Percentiles rank a stretch among this genome's conserved stretches.
phyloP scores from a whole-genome alignment of 352 stramenopile species.

The Blastocystis sp. region DNA sequence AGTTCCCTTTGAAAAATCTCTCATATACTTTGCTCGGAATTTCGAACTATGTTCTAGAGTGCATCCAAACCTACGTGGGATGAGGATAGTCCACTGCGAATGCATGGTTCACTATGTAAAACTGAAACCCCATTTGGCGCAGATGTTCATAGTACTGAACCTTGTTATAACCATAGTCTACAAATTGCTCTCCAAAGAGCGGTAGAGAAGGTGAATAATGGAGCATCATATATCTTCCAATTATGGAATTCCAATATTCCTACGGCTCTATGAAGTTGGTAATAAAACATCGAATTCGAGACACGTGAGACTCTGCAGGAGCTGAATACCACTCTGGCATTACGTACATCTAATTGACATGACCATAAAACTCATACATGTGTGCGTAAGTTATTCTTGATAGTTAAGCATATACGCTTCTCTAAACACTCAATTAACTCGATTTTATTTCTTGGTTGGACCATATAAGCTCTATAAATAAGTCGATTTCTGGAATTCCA shows the following conservation, averaged over 20 bases:
- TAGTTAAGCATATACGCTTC: background rate
- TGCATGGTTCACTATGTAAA: slow-evolving; percentile 59
- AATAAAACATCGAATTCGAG: slow-evolving; percentile 38
- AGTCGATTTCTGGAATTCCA: background rate
- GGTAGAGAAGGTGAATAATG: background rate
- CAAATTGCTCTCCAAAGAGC: background rate
- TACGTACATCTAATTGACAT: slow-evolving; percentile 4
- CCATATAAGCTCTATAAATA: background rate
- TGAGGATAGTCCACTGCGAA: slow-evolving; percentile 51
- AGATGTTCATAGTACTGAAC: slow-evolving; percentile 51
- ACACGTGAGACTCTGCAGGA: background rate
- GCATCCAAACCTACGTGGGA: background rate
- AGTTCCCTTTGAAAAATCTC: background rate
- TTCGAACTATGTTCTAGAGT: background rate
- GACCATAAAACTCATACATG: background rate
- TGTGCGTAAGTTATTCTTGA: background rate
- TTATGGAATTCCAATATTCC: background rate
- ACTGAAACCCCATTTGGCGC: slow-evolving; percentile 52
- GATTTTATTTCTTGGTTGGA: slow-evolving; percentile 12
- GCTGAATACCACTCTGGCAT: slow-evolving; percentile 45
- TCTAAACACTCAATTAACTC: slow-evolving; percentile 33
- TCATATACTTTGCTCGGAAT: background rate
- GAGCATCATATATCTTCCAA: slow-evolving; percentile 6
- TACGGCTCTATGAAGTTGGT: slow-evolving; percentile 30
- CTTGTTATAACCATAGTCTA: slow-evolving; percentile 59